A percentile compares a stretch with the other conserved stretches of the same genome.
Conservation (phyloP, 768 basidiomycete genomes). For the Sporobolomyces roseus region DNA sequence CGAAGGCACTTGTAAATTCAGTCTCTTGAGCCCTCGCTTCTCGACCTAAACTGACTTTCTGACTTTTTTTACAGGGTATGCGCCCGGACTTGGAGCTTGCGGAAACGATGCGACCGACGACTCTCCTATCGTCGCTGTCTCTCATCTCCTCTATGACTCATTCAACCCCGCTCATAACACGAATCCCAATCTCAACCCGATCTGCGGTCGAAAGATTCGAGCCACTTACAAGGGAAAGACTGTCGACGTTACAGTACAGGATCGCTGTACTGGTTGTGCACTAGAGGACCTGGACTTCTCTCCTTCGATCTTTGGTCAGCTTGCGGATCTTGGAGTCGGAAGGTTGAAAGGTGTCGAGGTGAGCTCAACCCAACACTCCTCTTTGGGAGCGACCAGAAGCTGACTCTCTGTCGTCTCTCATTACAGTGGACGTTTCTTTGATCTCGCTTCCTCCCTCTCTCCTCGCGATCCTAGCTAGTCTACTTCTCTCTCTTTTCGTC, state of each 20-base stretch:
- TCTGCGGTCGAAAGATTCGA: conserved; percentile 58
- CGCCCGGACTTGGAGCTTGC: conserved; percentile 22
- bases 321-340: conserved; percentile 5
- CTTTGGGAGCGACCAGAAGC: no score
- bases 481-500: background rate
- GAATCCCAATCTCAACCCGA: conserved; percentile 72
- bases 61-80: conserved; percentile 5
- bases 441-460: background rate
- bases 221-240: conserved; percentile 47
- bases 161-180: conserved; percentile 46
- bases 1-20: conserved; percentile 18
- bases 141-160: conserved; percentile 20
- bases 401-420: background rate
- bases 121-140: conserved; percentile 24
- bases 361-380: background rate
- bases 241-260: conserved; percentile 18
- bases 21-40: background rate
- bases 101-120: conserved; percentile 8
- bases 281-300: conserved; percentile 3
- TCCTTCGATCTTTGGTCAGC: background rate
- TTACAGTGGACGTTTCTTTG: conserved; percentile 10
- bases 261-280: conserved; percentile 12
- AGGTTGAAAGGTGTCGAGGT: conserved; percentile 14
- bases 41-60: background rate
- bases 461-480: background rate